Conservation (phyloP, 768 basidiomycete species). For the Fomitopsis pulvina region DNA sequence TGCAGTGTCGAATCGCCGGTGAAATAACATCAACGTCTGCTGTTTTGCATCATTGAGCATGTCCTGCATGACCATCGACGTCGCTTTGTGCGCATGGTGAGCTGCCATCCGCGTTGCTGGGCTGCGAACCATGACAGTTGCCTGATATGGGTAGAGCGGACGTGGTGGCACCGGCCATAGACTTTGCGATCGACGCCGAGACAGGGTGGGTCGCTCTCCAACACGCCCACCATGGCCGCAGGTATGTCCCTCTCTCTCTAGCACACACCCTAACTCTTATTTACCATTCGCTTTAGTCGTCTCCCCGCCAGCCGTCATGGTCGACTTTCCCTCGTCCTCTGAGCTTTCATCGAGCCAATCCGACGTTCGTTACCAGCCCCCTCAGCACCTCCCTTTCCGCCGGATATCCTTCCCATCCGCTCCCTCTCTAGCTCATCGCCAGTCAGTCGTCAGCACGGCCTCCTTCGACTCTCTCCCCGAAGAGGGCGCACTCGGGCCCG, state of each 20-base stretch:
- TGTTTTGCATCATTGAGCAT: no score
- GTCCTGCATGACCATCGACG: no score
- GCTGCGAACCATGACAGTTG: no score
- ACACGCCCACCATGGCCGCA: constrained; percentile 7
- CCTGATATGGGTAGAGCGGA: no score
- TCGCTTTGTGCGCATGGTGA: no score
- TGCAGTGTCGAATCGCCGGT: no score
- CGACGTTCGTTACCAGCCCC: constrained; percentile 33
- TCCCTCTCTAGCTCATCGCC: constrained; percentile 42
- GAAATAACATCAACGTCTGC: no score
- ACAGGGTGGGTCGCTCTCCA: neutral
- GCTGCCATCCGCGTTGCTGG: no score
- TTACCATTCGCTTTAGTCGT: constrained; percentile 1
- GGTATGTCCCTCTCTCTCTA: constrained; percentile 6
- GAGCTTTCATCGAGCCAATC: constrained; percentile 9
- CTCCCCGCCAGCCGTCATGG: constrained; percentile 16
- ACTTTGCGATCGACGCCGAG: no score
- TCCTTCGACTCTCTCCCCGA: constrained; percentile 72
- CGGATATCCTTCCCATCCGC: constrained; percentile 37
- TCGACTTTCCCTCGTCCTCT: constrained; percentile 21
- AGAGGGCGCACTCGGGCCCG: constrained; percentile 26
- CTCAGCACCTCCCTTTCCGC: constrained; percentile 41
- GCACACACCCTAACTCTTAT: neutral
- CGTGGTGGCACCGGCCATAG: no score
- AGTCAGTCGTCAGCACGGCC: constrained; percentile 63